Base-by-base conservation (phyloP, 1,284 basidiomycete species). In the Trametes pubescens region DNA sequence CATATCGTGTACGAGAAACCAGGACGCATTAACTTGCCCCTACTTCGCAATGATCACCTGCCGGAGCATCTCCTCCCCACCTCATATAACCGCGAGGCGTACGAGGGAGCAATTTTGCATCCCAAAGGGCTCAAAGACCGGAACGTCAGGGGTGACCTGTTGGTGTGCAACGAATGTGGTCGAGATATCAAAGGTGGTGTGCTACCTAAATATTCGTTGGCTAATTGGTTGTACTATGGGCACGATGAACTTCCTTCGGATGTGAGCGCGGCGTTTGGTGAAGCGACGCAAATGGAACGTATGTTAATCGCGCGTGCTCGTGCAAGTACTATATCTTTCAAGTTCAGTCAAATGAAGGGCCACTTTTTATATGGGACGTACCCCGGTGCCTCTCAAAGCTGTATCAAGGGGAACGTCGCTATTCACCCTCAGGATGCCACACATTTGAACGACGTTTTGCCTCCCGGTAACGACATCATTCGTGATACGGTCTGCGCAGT, bases 381-480 rank as follows among this genome's bases (percentile, higher is more conserved):
- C 22, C 3, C 2, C 9, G 6, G 11, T 13, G 51, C 10, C 0
- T 49, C 47, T 1, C 63, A 64, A 48, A 21, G 47, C 1, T 64
- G 24, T 35, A 38, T 64, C 11, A 48, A 46, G 26, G 64, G 64
- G 0, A 65, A 65, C 21, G 47, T 65, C 5, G 40, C 40, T 21
- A 61, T 52, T 49, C 48, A 44, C 57, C 68, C 26, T 0, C 48
- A 54, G 58, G 65, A 32, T 22, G 61, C 59, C 13, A 57, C 59
- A 10, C 59, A 46, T 21, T 40, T 62, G 0, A 55, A 48, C 7
- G 21, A 46, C 7, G 61, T 62, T 0, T 44, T 62, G 5, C 61
- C 61, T 10, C 61, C 61, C 13, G 18, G 34, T 0, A 16, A 26
- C 0, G 34, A 44, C 8, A 24, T 34, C 1, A 40, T 62, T 1